phyloP scores from a whole-genome alignment of 2,329 filamentous ascomycete species.

The Cercospora berteroae region DNA sequence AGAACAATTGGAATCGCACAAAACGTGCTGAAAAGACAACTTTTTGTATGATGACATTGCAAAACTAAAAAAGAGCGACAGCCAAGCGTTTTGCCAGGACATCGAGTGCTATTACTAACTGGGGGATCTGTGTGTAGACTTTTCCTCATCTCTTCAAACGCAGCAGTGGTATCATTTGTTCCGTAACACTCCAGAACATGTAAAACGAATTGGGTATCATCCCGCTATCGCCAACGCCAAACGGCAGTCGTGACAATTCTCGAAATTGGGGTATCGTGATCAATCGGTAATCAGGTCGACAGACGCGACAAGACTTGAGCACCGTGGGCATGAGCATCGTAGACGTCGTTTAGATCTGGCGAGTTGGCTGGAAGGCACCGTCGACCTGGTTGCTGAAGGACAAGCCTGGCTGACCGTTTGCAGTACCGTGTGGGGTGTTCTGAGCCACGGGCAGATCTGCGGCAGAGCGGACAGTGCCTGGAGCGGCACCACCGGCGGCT shows the following conservation, averaged over 20 bases:
- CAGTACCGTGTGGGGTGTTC: constrained; percentile 2
- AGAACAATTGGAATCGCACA: background rate
- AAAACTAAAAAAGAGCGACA: background rate
- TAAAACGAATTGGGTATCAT: constrained; percentile 26
- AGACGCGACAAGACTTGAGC: constrained; percentile 4
- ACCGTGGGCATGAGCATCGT: constrained; percentile 1
- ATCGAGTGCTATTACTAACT: constrained; percentile 5
- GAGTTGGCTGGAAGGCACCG: constrained; percentile 29
- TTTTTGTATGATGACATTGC: background rate
- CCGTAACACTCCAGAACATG: constrained; percentile 20
- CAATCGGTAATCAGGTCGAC: constrained; percentile 10
- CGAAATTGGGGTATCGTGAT: constrained; percentile 13
- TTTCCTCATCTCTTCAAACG: constrained; percentile 13
- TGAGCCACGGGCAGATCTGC: background rate
- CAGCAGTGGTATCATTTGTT: constrained; percentile 33
- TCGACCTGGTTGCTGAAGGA: constrained; percentile 39
- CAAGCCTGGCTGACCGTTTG: background rate
- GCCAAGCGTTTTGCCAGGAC: background rate
- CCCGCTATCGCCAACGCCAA: constrained; percentile 26
- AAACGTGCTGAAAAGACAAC: background rate
- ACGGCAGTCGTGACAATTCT: constrained; percentile 21
- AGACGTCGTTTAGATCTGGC: constrained; percentile 33
- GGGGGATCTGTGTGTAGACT: background rate
- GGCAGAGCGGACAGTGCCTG: constrained; percentile 9
- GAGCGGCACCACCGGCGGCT: constrained; percentile 20